Conservation (phyloP, 2,329 filamentous ascomycete genomes). For the Xylaria polymorpha region DNA sequence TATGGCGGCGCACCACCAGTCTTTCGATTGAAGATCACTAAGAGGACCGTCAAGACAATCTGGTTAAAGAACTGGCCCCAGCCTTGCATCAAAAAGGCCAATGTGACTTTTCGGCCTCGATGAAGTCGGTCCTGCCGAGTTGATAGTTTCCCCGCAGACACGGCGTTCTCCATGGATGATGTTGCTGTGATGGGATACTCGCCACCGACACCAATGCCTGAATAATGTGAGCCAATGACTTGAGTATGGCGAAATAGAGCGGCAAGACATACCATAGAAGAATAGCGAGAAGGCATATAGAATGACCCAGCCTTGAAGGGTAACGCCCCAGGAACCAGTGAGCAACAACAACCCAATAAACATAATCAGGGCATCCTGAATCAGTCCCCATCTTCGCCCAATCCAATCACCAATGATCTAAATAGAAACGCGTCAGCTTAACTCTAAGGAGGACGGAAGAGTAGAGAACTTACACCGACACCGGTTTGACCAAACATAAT, state of each 20-base stretch:
- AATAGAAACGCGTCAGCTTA: slow-evolving; percentile 33
- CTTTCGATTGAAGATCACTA: slow-evolving; percentile 89
- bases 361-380: slow-evolving; percentile 96
- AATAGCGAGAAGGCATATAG: slow-evolving; percentile 96
- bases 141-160: slow-evolving; percentile 86
- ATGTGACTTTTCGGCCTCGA: slow-evolving; percentile 94
- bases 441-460: not conserved
- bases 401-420: slow-evolving; percentile 75
- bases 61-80: slow-evolving; percentile 98
- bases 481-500: slow-evolving; percentile 94
- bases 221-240: slow-evolving; percentile 17
- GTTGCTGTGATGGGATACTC: slow-evolving; percentile 98
- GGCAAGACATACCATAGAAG: slow-evolving; percentile 72
- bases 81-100: slow-evolving; percentile 97
- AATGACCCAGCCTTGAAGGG: slow-evolving; percentile 93
- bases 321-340: slow-evolving; percentile 88
- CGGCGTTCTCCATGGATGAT: slow-evolving; percentile 91
- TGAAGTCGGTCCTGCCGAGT: slow-evolving; percentile 94
- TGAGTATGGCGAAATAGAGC: slow-evolving; percentile 56
- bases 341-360: slow-evolving; percentile 92
- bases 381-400: slow-evolving; percentile 92
- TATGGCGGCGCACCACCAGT: slow-evolving; percentile 79
- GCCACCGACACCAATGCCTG: slow-evolving; percentile 74
- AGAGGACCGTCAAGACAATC: slow-evolving; percentile 83
- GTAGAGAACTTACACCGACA: slow-evolving; percentile 73